Conservation (phyloP, 2,329 filamentous ascomycete species). For the Ceratocystis ficicola region DNA sequence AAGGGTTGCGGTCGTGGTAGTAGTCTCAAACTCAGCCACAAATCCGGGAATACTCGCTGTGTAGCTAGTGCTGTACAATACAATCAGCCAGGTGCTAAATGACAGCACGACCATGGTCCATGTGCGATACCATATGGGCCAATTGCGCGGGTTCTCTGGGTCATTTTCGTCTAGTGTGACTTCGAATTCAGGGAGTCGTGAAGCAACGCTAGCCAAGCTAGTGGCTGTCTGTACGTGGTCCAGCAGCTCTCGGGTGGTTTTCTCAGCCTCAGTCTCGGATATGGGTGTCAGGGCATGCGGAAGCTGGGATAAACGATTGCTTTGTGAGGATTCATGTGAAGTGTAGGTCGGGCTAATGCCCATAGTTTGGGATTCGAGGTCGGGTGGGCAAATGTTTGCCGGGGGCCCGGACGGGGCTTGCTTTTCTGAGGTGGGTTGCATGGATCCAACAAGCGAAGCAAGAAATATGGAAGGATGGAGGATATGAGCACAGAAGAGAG, state of each 20-base stretch:
- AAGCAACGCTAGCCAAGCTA: conserved; percentile 34
- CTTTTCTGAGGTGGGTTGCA: not conserved
- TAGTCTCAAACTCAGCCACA: conserved; percentile 50
- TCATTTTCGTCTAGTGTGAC: conserved; percentile 57
- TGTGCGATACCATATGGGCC: conserved; percentile 42
- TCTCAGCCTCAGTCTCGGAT: conserved; percentile 32
- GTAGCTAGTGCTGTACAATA: conserved; percentile 68
- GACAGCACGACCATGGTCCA: conserved; percentile 37
- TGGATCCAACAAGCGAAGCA: not conserved
- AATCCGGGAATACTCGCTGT: conserved; percentile 60
- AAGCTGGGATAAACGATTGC: conserved; percentile 29
- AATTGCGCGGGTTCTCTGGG: conserved; percentile 54
- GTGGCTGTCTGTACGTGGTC: conserved; percentile 34
- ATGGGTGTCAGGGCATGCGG: conserved; percentile 32
- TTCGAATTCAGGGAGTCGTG: conserved; percentile 51
- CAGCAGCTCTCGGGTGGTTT: conserved; percentile 36
- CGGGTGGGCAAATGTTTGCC: not conserved
- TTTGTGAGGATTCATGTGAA: conserved; percentile 8
- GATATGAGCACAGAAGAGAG: not conserved
- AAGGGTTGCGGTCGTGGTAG: conserved; percentile 52
- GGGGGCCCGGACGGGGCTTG: not conserved
- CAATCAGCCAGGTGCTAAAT: conserved; percentile 39
- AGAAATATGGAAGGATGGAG: too few species aligned
- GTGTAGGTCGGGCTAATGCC: not conserved
- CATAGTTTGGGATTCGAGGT: conserved; percentile 9